Base-by-base conservation (phyloP, 129 eudicot species). In the Chrysanthemum lavandulifolium region DNA sequence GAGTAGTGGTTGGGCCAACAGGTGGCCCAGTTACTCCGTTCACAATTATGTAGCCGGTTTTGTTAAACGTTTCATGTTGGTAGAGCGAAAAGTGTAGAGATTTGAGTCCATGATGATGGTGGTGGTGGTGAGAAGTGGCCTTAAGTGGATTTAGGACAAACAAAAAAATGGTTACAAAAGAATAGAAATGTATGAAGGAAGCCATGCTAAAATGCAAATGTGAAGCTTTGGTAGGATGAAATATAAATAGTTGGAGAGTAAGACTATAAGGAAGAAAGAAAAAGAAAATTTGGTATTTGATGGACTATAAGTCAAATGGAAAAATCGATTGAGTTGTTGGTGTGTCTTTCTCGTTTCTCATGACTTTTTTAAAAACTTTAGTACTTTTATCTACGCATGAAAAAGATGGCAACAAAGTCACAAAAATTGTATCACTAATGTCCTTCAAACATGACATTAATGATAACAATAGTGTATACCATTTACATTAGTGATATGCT, bases 11-110 rank as follows among this genome's bases (percentile, higher is more conserved):
- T 51, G 78, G 83, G 78, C 79, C 63, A 3, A 82, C 55, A 5
- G 56, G 49, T 0, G 87, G 81, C 6, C 91, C 91, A 0, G 84
- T 65, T 50, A 83, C 82, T 9, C 87, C 87, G 1, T 58, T 68
- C 4, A 83, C 87, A 33, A 86, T 61, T 21, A 86, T 0, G 73
- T 70, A 86, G 15, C 74, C 87, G 7, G 91, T 86, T 63, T 78
- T 83, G 73, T 83, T 83, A 65, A 83, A 74, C 61, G 91, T 83
- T 74, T 86, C 87, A 27, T 86, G 91, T 74, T 80, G 84, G 72
- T 65, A 83, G 54, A 80, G 84, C 25, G 91, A 27, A 56, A 86
- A 78, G 65, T 86, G 87, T 49, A 83, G 74, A 11, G 87, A 78
- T 83, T 80, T 86, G 68, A 80, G 83, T 67, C 66, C 61, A 56